Base-by-base conservation (phyloP, 2,329 filamentous ascomycete genomes). In the Endoconidiophora polonica region DNA sequence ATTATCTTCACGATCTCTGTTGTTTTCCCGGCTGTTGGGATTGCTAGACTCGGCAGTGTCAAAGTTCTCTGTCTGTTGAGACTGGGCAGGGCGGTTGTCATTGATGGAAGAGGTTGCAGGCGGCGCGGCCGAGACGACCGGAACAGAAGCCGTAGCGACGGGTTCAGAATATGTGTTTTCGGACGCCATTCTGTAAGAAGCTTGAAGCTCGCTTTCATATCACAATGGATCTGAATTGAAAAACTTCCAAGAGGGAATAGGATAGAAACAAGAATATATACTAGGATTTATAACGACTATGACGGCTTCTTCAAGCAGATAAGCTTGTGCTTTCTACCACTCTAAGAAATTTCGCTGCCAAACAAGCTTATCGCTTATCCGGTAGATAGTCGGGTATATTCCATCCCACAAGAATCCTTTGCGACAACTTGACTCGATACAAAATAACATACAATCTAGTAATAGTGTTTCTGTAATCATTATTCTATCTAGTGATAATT, bases 111-210 rank as follows among this genome's bases (percentile, higher is more conserved):
- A 14, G 36, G 47, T 5, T 26, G 33, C 45, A 24, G 41, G n/a
- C 44, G 50, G 44, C 4, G 39, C 26, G 33, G 45, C 45, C 22
- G 50, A 16, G 16, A 43, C 42, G 44, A 26, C 47, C 29, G 14
- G 23, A 44, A 6, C 37, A 18, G 45, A 18, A 29, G 47, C 47
- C 24, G 16, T 2, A 33, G 44, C 44, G 33, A 37, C 42, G 22
- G 47, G 44, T 10, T 46, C 38, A 39, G 47, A 44, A 47, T 43
- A 50, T 23, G 47, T 23, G 44, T 46, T 53, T 40, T 53, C 47
- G 43, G 51, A 47, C 44, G 47, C 47, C 51, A 53, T 53, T 29
- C 39, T 50, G 24, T 36, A 42, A 41, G 33, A 16, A 50, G 41
- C 12, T 37, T 16, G 23, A 40, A 46, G 38, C 24, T 46, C 16